These are phyloP conservation scores for Akanthomyces muscarius DNA, from an alignment of 2,329 filamentous ascomycete species.

Conservation along the genomic window DNA sequence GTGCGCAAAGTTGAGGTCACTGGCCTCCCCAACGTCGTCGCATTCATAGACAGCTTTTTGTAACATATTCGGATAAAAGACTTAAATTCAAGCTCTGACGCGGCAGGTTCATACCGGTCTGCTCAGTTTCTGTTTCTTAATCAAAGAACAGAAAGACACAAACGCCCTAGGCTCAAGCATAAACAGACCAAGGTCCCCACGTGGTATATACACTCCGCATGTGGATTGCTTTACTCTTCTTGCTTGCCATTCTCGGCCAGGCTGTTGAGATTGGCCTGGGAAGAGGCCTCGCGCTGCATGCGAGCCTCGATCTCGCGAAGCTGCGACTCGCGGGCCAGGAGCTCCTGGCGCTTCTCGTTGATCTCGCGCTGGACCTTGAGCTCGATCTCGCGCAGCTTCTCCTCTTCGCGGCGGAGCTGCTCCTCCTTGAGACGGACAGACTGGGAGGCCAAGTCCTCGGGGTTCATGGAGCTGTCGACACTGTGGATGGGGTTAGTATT, in stretches of 20 bases:
- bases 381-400: slow-evolving; percentile 99
- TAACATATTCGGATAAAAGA: slow-evolving; percentile 32
- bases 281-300: slow-evolving; percentile 81
- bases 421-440: slow-evolving; percentile 99
- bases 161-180: slow-evolving; percentile 43
- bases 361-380: slow-evolving; percentile 99
- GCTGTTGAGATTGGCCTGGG: slow-evolving; percentile 44
- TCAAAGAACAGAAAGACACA: slow-evolving; percentile 40
- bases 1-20: slow-evolving; percentile 8
- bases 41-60: slow-evolving; percentile 27
- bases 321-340: slow-evolving; percentile 95
- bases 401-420: slow-evolving; percentile 96
- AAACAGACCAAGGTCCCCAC: slow-evolving; percentile 37
- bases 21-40: slow-evolving; percentile 30
- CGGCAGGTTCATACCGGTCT: slow-evolving; percentile 36
- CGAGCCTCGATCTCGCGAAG: slow-evolving; percentile 97
- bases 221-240: slow-evolving; percentile 41
- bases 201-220: slow-evolving; percentile 7
- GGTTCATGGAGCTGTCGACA: slow-evolving; percentile 82
- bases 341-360: slow-evolving; percentile 99
- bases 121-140: slow-evolving; percentile 38
- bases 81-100: slow-evolving; percentile 34
- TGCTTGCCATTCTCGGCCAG: slow-evolving; percentile 39
- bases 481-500: slow-evolving; percentile 38
- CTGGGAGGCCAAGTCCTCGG: slow-evolving; percentile 93